Base-by-base conservation (phyloP, 1,284 basidiomycete species). In the Tylopilus microsporus region DNA sequence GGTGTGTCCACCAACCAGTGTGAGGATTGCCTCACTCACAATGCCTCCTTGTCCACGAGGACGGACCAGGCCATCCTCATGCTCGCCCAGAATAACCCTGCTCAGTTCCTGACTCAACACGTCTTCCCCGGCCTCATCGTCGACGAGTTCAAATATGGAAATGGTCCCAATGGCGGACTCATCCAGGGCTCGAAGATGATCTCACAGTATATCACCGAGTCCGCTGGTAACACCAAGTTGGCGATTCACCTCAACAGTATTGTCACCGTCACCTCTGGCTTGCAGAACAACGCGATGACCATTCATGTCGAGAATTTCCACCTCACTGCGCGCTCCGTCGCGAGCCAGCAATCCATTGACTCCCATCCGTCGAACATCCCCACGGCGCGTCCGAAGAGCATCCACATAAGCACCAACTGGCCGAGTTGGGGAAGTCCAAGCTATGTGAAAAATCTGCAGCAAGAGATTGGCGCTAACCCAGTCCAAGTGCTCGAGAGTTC, bases 101-200 rank as follows among this genome's bases (percentile, higher is more conserved):
- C 15, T 19, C 52, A 47, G 36, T 49, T 64, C 19, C 11, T 62
- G 3, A 18, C 41, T 3, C 6, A 48, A 1, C 5, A 46, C 1
- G 49, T 63, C 47, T 63, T 62, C 30, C 41, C 12, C 1, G 48
- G 16, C 8, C 48, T 62, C 19, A 7, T n/a, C 13, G 41, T 64
- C n/a, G 59, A 62, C 16, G 49, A 64, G 19, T 63, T 65, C 61
- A 51, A 49, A 39, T 65, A 56, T n/a, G 39, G 58, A 18, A 18
- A 15, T 18, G 48, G 41, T 9, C 4, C 25, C 2, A 11, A 37
- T 37, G 36, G 36, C 13, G 49, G 54, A 25, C 49, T 43, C 8
- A 37, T 59, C 13, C 11, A 37, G 11, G 45, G 43, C 5, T 3
- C 7, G 19, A 64, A 65, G 47, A 64, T 62, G 62, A 62, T 62